Base-by-base conservation (phyloP, 768 basidiomycete genomes). In the Gautieria morchelliformis region DNA sequence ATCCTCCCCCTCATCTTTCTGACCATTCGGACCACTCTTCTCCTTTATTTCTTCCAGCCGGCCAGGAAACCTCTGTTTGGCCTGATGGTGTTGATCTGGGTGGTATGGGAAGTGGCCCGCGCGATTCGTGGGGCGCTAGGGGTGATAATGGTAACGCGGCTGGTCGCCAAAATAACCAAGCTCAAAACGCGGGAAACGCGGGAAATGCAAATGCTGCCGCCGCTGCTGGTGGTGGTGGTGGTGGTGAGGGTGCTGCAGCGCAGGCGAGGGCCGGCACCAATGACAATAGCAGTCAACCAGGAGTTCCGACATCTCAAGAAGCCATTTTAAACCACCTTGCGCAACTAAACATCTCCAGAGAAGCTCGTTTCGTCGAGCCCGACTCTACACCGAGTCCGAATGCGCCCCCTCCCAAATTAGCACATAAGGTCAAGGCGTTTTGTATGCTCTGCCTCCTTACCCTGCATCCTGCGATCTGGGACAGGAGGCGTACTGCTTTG, bases 41-140 rank as follows among this genome's bases (percentile, higher is more conserved):
- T 89, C 30, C 73, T 89, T 3, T 89, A 89, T 68, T 87, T 89
- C 67, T 83, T 89, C 63, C 83, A 84, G 4, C 87, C 87, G 0
- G 77, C 84, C 7, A 76, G 84, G 61, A 85, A 86, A 56, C 87
- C 87, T 5, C 66, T 89, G 19, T 78, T 89, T 58, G 84, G 81
- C 37, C 61, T 86, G 40, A 70, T 88, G 57, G 75, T 89, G 32
- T 69, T 83, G 22, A 78, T 74, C 2, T 89, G 85, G 85, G 79
- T 87, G 67, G 56, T 84, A 24, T 89, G 86, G 66, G 87, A 89
- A 67, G 81, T 85, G 35, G 87, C 85, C 85, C 78, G 77, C 52
- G 83, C 83, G 24, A 76, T 89, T 58, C 77, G 83, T 40, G 75
- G 68, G 33, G 69, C 72, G 42, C 60, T 77, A 10, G 66, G 68